phyloP scores from a whole-genome alignment of 257 asterid genomes.

The Scutellaria minor region DNA sequence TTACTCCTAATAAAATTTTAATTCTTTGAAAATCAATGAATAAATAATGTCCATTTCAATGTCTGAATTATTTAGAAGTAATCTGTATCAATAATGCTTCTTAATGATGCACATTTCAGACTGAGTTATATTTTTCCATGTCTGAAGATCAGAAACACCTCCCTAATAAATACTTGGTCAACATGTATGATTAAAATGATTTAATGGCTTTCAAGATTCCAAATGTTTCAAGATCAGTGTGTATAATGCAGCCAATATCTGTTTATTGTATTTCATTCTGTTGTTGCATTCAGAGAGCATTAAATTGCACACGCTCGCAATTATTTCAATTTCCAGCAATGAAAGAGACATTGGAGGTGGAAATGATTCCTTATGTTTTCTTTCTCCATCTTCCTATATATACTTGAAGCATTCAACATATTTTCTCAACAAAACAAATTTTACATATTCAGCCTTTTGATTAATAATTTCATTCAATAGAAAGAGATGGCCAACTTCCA shows the following conservation, averaged over 20 bases:
- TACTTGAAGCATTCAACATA: background rate
- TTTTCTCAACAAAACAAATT: slow-evolving; percentile 7
- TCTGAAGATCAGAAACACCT: slow-evolving; percentile 1
- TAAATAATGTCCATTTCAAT: too few relatives aligned
- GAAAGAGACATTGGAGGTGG: background rate
- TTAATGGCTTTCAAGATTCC: slow-evolving; percentile 25
- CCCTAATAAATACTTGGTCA: background rate
- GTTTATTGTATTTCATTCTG: background rate
- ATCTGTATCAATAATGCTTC: background rate
- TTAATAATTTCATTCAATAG: background rate
- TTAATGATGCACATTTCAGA: background rate
- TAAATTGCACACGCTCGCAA: too few relatives aligned
- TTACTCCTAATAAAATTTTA: too few relatives aligned
- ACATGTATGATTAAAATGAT: background rate
- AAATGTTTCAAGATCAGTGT: slow-evolving; percentile 17
- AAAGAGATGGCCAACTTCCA: background rate
- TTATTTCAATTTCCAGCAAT: background rate
- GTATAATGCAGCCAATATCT: background rate
- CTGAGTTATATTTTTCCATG: too few relatives aligned
- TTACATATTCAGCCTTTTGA: too few relatives aligned
- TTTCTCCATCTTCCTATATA: too few relatives aligned
- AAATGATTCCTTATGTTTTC: slow-evolving; percentile 18
- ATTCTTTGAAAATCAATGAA: too few relatives aligned
- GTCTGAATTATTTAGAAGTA: too few relatives aligned
- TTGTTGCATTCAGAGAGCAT: too few relatives aligned